These are phyloP conservation scores for Scheffersomyces cryptocercus DNA, from an alignment of 1,139 yeast species.

Conservation along the genomic window DNA sequence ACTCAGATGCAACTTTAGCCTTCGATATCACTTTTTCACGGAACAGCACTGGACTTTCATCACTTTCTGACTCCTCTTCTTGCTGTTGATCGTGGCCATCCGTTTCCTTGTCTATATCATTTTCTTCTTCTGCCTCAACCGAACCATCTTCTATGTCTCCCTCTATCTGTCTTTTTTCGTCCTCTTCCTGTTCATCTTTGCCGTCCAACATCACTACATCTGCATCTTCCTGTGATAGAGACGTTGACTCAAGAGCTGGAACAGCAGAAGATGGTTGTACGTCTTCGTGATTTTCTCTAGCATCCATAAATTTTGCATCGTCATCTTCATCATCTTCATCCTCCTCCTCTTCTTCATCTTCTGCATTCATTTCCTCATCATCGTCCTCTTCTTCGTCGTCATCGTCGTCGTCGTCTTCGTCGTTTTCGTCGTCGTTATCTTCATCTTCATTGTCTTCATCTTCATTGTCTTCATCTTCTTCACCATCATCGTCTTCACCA, in stretches of 20 bases:
- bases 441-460: slow-evolving; percentile 18
- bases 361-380: slow-evolving; percentile 11
- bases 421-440: slow-evolving; percentile 14
- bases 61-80: slow-evolving; percentile 4
- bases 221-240: slow-evolving; percentile 3
- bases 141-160: slow-evolving; percentile 5
- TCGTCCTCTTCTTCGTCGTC: slow-evolving; percentile 12
- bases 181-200: slow-evolving; percentile 7
- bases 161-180: slow-evolving; percentile 5
- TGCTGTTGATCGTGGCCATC: slow-evolving; percentile 1
- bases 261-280: background rate
- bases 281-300: slow-evolving; percentile 15
- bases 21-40: slow-evolving; percentile 42
- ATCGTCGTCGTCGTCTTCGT: slow-evolving; percentile 15
- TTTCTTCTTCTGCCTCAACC: slow-evolving; percentile 4
- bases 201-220: slow-evolving; percentile 5
- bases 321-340: slow-evolving; percentile 12
- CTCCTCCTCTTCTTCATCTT: slow-evolving; percentile 15
- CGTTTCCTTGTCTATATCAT: slow-evolving; percentile 1
- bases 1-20: slow-evolving; percentile 48
- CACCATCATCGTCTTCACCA: slow-evolving; percentile 15
- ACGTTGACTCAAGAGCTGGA: background rate
- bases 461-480: slow-evolving; percentile 15
- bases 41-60: slow-evolving; percentile 15
- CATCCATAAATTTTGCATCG: slow-evolving; percentile 20